A percentile compares a stretch with the other conserved stretches of the same genome.
These are phyloP conservation scores for Harrya chromipes DNA, from an alignment of 768 basidiomycete genomes.

Conservation along the genomic window DNA sequence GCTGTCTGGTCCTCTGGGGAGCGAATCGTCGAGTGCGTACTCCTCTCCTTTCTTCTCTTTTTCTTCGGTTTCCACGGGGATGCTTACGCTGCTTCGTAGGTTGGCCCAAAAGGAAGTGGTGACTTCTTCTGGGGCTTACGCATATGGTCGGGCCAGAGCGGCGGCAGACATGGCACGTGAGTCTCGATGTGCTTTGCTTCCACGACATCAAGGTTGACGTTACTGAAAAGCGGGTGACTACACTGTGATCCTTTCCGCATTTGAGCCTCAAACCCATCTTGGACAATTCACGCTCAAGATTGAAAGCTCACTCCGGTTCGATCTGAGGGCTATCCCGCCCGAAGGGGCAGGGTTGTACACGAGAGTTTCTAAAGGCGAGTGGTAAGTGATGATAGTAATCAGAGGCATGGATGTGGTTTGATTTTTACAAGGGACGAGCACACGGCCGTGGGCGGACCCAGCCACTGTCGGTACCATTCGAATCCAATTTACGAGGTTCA, in stretches of 20 bases:
- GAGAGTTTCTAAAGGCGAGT: constrained; percentile 64
- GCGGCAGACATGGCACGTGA: constrained; percentile 53
- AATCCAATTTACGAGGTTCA: constrained; percentile 72
- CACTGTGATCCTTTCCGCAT: constrained; percentile 81
- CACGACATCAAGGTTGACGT: not conserved
- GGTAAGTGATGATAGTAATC: constrained; percentile 47
- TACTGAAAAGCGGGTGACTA: constrained; percentile 56
- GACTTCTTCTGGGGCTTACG: constrained; percentile 77
- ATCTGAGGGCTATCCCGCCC: constrained; percentile 62
- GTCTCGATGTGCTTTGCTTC: constrained; percentile 7
- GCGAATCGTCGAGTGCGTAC: constrained; percentile 69
- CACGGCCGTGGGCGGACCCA: constrained; percentile 69
- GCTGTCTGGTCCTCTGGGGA: constrained; percentile 74
- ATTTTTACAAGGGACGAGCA: constrained; percentile 44
- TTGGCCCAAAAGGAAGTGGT: constrained; percentile 65
- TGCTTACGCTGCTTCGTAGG: constrained; percentile 27
- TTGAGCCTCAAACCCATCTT: constrained; percentile 61
- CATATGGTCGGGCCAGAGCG: constrained; percentile 65
- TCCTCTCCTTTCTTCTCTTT: not conserved
- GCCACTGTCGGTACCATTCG: constrained; percentile 55
- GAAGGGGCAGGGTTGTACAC: constrained; percentile 93
- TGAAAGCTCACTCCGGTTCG: constrained; percentile 59
- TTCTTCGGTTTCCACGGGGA: not conserved
- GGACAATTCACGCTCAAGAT: constrained; percentile 66
- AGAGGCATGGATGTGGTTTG: not conserved